Base-by-base conservation (phyloP, 2,329 filamentous ascomycete genomes). In the Nothopassalora personata region DNA sequence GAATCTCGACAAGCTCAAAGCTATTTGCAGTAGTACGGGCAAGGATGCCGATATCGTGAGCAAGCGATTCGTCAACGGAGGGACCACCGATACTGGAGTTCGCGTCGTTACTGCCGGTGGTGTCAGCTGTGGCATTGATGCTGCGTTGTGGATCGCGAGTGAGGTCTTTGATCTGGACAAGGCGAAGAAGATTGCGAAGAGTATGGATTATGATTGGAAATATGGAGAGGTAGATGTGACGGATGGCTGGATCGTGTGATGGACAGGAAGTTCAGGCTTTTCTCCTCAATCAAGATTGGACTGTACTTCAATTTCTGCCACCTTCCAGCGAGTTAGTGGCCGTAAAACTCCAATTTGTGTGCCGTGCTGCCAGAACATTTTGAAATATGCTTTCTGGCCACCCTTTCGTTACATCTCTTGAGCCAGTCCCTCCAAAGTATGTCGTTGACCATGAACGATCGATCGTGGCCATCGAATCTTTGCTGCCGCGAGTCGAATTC, bases 121-220 rank as follows among this genome's bases (percentile, higher is more conserved):
- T 3, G 57, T 64, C n/a, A 61, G 59, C 49, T 61, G 59, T 56
- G 61, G 61, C 9, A 60, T 64, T 33, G 61, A 64, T 56, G 59
- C 59, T 31, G 52, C 54, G 34, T 39, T 64, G 39, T 61, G 57
- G 59, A 54, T 64, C n/a, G 13, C 55, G 8, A 55, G 53, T 11
- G 47, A 60, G 27, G 28, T 57, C 13, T 19, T 50, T 9, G 31
- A 34, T n/a, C 15, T 57, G 33, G 61, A 61, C 5, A 61, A 61
- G 61, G 65, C 67, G 31, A 58, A 53, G 53, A 56, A 56, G 34
- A 48, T 61, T 27, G 57, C 61, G 23, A 49, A 49, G 47, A 53
- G 9, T n/a, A 64, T 64, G 61, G 59, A 61, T 45, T 61, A 64
- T 56, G 36, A 57, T 28, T 64, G 61, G 61, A 52, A 36, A 27